Percentiles rank a stretch among this genome's conserved stretches.
phyloP scores from a whole-genome alignment of 1,139 yeast genomes.

The Debaryomycetaceae sp. region DNA sequence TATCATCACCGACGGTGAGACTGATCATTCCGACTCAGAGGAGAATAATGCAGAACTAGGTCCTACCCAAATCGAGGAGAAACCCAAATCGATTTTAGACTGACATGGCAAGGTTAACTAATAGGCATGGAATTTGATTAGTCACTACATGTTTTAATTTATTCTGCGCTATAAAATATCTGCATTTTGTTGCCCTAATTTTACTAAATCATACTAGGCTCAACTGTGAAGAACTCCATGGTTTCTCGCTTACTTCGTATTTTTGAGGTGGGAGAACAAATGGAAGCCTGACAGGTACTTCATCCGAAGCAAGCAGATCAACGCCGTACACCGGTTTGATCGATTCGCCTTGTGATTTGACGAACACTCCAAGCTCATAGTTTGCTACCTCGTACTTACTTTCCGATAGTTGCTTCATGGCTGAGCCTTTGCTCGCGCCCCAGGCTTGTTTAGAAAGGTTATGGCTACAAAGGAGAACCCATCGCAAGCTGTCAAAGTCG shows the following conservation, averaged over 20 bases:
- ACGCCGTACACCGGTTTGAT: constrained; percentile 38
- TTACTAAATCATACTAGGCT: neutral
- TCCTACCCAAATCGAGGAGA: constrained; percentile 32
- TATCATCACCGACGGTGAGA: constrained; percentile 14
- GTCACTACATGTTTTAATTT: no score
- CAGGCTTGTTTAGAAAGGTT: constrained; percentile 68
- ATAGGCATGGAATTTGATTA: neutral
- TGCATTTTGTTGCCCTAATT: neutral
- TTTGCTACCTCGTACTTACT: constrained; percentile 27
- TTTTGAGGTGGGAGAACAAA: constrained; percentile 47
- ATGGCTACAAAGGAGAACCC: constrained; percentile 67
- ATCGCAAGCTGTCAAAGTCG: constrained; percentile 46
- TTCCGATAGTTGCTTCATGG: constrained; percentile 12
- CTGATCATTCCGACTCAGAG: constrained; percentile 20
- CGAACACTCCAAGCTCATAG: constrained; percentile 59
- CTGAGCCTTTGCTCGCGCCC: constrained; percentile 45
- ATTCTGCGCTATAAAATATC: no score
- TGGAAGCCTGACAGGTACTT: constrained; percentile 47
- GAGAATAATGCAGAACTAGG: constrained; percentile 20
- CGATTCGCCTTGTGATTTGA: constrained; percentile 20
- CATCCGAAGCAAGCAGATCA: constrained; percentile 22
- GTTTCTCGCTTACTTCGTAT: constrained; percentile 39
- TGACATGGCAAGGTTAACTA: neutral
- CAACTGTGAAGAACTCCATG: constrained; percentile 40
- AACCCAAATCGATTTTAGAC: constrained; percentile 36